These are phyloP conservation scores for Exophiala calicioides DNA, from an alignment of 2,329 filamentous ascomycete genomes.

Conservation along the genomic window DNA sequence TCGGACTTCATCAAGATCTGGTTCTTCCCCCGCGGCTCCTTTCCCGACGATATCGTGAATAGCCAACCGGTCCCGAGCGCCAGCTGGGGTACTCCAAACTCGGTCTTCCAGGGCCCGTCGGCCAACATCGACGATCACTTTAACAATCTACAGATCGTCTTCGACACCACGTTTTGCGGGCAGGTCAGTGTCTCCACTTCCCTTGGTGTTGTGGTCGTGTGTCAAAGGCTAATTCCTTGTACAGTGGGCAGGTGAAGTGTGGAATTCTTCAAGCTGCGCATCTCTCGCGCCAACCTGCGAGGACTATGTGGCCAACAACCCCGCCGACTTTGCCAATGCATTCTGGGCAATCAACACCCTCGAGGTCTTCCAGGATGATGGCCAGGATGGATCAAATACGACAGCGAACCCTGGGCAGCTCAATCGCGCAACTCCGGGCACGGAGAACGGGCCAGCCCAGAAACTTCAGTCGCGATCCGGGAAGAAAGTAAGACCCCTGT, in stretches of 20 bases:
- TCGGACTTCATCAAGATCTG: constrained; percentile 71
- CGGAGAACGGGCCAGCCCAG: not conserved
- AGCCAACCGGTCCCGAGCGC: constrained; percentile 45
- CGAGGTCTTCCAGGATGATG: constrained; percentile 58
- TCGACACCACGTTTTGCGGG: constrained; percentile 59
- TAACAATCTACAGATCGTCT: constrained; percentile 47
- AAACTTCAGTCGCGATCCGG: constrained; percentile 5
- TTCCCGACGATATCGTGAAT: constrained; percentile 49
- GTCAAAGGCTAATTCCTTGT: constrained; percentile 4
- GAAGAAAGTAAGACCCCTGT: constrained; percentile 10
- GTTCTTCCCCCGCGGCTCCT: constrained; percentile 51
- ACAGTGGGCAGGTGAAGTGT: constrained; percentile 26
- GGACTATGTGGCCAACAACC: constrained; percentile 69
- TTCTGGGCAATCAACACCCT: constrained; percentile 75
- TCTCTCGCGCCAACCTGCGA: constrained; percentile 65
- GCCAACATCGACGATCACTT: constrained; percentile 46
- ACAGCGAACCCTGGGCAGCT: not conserved
- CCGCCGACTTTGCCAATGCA: constrained; percentile 65
- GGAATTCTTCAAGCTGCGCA: constrained; percentile 49
- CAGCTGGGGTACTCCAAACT: constrained; percentile 50
- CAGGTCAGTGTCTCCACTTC: constrained; percentile 28
- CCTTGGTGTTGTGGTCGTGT: not conserved
- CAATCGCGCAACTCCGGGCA: constrained; percentile 5
- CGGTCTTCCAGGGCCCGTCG: constrained; percentile 44
- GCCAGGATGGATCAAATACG: constrained; percentile 2